Evolutionary conservation across 352 stramenopile species (phyloP).

Genomic region (Globisporangium acanthophoron): DNA sequence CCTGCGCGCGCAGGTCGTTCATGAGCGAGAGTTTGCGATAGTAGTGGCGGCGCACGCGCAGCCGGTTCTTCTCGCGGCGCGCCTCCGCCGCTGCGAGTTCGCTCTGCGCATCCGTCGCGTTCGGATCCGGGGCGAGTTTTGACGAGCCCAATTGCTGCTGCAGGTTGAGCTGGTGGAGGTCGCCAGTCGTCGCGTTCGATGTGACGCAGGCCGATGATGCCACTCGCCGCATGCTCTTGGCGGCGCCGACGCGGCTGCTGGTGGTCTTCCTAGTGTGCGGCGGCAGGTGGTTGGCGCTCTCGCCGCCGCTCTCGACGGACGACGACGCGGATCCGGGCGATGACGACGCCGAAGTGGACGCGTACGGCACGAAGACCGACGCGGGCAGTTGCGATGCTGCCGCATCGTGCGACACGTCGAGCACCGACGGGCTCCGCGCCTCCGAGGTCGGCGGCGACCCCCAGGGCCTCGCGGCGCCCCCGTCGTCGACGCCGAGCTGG

Average conservation of each 20-base stretch:
- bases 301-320: conserved; percentile 6
- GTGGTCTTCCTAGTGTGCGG: too few relatives aligned
- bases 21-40: conserved; percentile 16
- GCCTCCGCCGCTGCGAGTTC: conserved; percentile 5
- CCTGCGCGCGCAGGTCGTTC: conserved; percentile 14
- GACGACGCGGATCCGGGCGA: conserved; percentile 12
- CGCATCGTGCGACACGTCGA: not conserved
- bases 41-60: conserved; percentile 18
- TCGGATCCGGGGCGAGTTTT: not conserved
- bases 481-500: conserved; percentile 8
- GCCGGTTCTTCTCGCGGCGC: conserved; percentile 15
- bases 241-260: not conserved
- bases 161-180: not conserved
- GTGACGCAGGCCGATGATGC: not conserved
- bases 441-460: not conserved
- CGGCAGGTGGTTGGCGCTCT: not conserved
- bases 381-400: not conserved
- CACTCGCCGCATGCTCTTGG: not conserved
- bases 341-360: not conserved
- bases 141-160: not conserved
- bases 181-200: not conserved
- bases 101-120: not conserved
- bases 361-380: not conserved
- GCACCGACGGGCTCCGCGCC: conserved; percentile 1
- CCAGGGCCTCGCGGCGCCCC: not conserved